Percentiles rank a stretch among this genome's conserved stretches.
phyloP scores from a whole-genome alignment of 495 filamentous ascomycete species.

The Aspergillus diversus region DNA sequence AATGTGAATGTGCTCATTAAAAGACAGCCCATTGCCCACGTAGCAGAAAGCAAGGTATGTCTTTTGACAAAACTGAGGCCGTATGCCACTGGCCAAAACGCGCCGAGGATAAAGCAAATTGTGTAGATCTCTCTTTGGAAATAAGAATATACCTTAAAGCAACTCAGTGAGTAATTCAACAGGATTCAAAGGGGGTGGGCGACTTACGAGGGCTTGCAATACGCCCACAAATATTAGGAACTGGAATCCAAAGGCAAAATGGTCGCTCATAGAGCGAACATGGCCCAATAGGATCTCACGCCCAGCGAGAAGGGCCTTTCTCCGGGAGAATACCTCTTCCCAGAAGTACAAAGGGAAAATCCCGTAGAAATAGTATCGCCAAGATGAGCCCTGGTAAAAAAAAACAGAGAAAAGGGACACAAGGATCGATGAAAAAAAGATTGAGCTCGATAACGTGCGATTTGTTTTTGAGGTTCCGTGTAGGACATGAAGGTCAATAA shows the following conservation, averaged over 20 bases:
- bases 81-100: conserved; percentile 78
- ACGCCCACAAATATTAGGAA: conserved; percentile 67
- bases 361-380: conserved; percentile 89
- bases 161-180: conserved; percentile 18
- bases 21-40: conserved; percentile 77
- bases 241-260: conserved; percentile 61
- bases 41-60: conserved; percentile 63
- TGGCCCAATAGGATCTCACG: conserved; percentile 69
- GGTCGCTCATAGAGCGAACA: conserved; percentile 58
- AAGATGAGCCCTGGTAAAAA: conserved; percentile 74
- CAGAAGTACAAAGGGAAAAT: conserved; percentile 94
- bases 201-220: conserved; percentile 79
- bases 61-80: conserved; percentile 70
- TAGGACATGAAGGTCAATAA: conserved; percentile 87
- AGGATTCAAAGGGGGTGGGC: neutral
- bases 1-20: conserved; percentile 92
- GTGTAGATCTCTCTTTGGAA: conserved; percentile 89
- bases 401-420: conserved; percentile 78
- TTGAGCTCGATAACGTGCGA: conserved; percentile 60
- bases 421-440: conserved; percentile 76
- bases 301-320: conserved; percentile 70
- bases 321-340: conserved; percentile 89
- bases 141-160: conserved; percentile 73
- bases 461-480: conserved; percentile 69
- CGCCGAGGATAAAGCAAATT: conserved; percentile 71